These are phyloP conservation scores for Aegilops longissima DNA, from an alignment of 176 grass and related monocot species.

Conservation along the genomic window DNA sequence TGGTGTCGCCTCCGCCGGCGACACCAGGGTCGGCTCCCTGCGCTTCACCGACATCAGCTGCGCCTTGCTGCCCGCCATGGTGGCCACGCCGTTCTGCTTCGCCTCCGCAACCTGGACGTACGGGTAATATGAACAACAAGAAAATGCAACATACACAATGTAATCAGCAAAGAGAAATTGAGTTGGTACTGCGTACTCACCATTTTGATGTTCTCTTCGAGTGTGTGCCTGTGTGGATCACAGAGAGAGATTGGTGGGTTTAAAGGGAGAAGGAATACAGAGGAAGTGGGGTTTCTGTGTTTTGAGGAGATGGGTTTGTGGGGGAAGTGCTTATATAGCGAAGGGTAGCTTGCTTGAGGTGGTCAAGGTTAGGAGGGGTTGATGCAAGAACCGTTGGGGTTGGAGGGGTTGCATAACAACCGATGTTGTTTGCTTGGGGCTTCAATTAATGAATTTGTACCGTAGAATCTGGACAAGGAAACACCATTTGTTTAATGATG, in stretches of 20 bases:
- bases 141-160: background rate
- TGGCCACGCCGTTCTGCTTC: slow-evolving; percentile 25
- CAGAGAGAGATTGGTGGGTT: background rate
- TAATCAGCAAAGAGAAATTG: background rate
- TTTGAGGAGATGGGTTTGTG: background rate
- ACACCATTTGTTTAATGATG: background rate
- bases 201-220: slow-evolving; percentile 11
- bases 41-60: slow-evolving; percentile 50
- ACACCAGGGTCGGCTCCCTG: slow-evolving; percentile 47
- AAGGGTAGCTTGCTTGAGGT: background rate
- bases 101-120: slow-evolving; percentile 45
- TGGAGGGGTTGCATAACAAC: slow-evolving; percentile 55
- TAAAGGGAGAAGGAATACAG: background rate
- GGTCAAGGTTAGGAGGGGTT: background rate
- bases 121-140: background rate
- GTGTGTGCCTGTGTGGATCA: background rate
- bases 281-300: slow-evolving; percentile 8
- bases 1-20: slow-evolving; percentile 56
- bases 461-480: background rate
- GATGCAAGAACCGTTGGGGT: slow-evolving; percentile 52
- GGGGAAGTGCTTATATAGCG: slow-evolving; percentile 15
- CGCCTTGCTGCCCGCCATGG: background rate
- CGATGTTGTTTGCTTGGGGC: background rate
- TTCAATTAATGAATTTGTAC: background rate
- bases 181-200: slow-evolving; percentile 16